Evolutionary conservation across 441 rosid species (phyloP).

Genomic region (Erysimum pusillum): DNA sequence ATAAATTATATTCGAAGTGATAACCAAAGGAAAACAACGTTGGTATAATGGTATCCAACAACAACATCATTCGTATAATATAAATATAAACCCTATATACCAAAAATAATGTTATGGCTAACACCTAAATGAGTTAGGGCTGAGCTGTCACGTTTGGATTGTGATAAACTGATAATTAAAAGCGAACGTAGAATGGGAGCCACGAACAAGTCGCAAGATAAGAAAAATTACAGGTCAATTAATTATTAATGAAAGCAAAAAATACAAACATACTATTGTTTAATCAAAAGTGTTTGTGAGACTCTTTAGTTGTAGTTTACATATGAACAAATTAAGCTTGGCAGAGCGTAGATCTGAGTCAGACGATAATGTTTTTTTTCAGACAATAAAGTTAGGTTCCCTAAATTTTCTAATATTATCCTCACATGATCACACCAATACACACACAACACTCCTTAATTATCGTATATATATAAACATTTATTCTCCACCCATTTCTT

Average conservation of each 20-base stretch:
- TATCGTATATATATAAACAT: conserved; percentile 47
- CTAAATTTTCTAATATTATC: conserved; percentile 45
- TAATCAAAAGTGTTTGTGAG: conserved; percentile 45
- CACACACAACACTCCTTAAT: conserved; percentile 48
- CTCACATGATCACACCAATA: conserved; percentile 46
- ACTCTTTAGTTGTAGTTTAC: conserved; percentile 43
- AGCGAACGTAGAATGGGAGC: conserved; percentile 49
- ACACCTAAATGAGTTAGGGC: conserved; percentile 50
- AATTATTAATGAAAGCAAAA: conserved; percentile 11
- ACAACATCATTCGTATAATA: conserved; percentile 9
- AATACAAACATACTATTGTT: conserved; percentile 19
- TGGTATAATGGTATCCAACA: conserved; percentile 33
- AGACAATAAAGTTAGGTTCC: conserved; percentile 47
- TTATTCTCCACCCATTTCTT: conserved; percentile 47
- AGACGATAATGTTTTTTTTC: conserved; percentile 51
- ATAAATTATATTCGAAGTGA: not conserved
- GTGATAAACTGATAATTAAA: conserved; percentile 18
- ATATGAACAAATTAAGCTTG: conserved; percentile 45
- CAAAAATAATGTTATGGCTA: conserved; percentile 16
- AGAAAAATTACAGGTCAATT: conserved; percentile 41
- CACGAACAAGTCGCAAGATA: conserved; percentile 52
- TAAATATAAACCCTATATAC: not conserved
- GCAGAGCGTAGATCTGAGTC: conserved; percentile 60
- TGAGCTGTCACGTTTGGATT: conserved; percentile 55
- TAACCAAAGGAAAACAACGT: conserved; percentile 40